Base-by-base conservation (phyloP, 2,329 filamentous ascomycete species). In the Pyricularia grisea region DNA sequence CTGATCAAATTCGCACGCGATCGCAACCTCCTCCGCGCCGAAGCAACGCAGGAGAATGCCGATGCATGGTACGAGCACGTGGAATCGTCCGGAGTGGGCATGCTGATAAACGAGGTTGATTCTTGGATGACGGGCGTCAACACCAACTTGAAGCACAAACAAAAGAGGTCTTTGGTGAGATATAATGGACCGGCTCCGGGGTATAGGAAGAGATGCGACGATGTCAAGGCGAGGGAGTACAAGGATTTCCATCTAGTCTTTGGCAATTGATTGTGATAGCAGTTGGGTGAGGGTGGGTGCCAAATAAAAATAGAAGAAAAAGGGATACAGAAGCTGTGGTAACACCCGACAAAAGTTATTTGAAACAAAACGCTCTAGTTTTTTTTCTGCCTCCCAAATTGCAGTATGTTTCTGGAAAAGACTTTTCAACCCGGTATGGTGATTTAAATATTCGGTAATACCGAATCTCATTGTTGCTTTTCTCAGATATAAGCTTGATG, bases 61-160 rank as follows among this genome's bases (percentile, higher is more conserved):
- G 72, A 77, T 4, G 70, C 72, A 14, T 85, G 83, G 83, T 83
- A 81, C 0, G 74, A 82, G 58, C 83, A 85, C 75, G 84, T 86
- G 2, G 74, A 79, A 28, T 77, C 82, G 3, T 83, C 81, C 67
- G 78, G 79, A 0, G 74, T 80, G 50, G 83, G 83, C 0, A 70
- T 81, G 11, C 71, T 86, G 30, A 77, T 78, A 0, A 82, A 81
- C 70, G 79, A 84, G 70, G 81, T 84, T 0, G 83, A 86, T 70
- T 81, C 79, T 1, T 86, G 84, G 84, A 85, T 85, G 83, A 86
- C 83, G 1, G 84, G 84, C 0, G 81, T 86, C 1, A 86, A 86
- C 71, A 83, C 78, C 71, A 85, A 85, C 69, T 72, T 85, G 58
- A 75, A 76, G 20, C 75, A 79, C 55, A 84, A 84, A 75, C 77